phyloP scores from a whole-genome alignment of 108 stramenopile species.

The Cylindrotheca fusiformis region DNA sequence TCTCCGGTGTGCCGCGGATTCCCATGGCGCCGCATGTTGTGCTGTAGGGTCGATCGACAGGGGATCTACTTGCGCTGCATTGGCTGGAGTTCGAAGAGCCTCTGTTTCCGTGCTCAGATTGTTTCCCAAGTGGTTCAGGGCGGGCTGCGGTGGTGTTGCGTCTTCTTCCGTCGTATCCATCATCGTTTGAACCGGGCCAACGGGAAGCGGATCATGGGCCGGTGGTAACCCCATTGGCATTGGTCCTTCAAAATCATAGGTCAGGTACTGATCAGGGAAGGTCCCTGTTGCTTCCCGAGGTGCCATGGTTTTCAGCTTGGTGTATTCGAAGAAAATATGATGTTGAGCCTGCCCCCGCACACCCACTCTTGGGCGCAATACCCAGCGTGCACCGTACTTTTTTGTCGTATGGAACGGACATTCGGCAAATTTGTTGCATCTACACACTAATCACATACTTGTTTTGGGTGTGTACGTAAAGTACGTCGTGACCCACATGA shows the following conservation, averaged over 20 bases:
- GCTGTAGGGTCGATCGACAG: slow-evolving; percentile 67
- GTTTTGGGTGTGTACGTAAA: too few relatives aligned
- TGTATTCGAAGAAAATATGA: neutral
- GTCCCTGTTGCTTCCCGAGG: slow-evolving; percentile 75
- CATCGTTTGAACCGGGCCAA: slow-evolving; percentile 13
- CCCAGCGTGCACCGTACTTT: too few relatives aligned
- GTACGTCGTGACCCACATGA: too few relatives aligned
- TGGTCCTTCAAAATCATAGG: slow-evolving; percentile 63
- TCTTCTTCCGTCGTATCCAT: slow-evolving; percentile 1
- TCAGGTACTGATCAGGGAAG: slow-evolving; percentile 70
- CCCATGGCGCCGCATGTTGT: slow-evolving; percentile 13
- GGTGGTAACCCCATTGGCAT: slow-evolving; percentile 32
- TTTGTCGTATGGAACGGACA: too few relatives aligned
- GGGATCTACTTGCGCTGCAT: slow-evolving; percentile 45
- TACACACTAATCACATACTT: too few relatives aligned
- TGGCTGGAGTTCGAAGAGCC: slow-evolving; percentile 3
- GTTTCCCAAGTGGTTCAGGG: neutral
- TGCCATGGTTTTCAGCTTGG: slow-evolving; percentile 44
- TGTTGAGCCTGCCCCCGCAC: too few relatives aligned
- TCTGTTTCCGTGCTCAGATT: neutral
- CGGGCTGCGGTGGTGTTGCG: neutral
- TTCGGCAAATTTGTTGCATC: too few relatives aligned
- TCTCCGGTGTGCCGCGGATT: neutral
- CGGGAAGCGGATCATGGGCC: slow-evolving; percentile 38
- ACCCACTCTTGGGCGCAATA: too few relatives aligned